These are phyloP conservation scores for Sugiyamaella qingdaonensis DNA, from an alignment of 805 yeast species.

Conservation along the genomic window DNA sequence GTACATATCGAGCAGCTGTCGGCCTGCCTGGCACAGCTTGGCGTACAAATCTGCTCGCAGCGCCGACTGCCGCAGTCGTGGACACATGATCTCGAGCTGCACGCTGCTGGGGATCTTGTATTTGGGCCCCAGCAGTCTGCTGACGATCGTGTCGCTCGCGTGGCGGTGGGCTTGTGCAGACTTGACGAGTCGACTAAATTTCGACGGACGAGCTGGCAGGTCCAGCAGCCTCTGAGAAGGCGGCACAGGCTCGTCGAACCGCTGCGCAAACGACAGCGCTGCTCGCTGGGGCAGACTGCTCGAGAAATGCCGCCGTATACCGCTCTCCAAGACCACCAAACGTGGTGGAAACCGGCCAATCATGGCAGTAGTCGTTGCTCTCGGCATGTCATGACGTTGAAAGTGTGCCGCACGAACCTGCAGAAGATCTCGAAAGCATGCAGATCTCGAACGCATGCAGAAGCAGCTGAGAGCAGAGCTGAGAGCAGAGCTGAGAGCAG, in stretches of 20 bases:
- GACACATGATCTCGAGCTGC: conserved; percentile 13
- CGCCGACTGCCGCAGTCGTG: conserved; percentile 7
- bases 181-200: neutral
- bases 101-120: conserved; percentile 6
- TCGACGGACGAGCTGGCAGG: neutral
- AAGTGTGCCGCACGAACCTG: neutral
- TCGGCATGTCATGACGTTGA: neutral
- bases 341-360: no score
- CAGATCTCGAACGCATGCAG: no score
- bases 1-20: neutral
- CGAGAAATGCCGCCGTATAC: no score
- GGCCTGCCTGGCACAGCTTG: conserved; percentile 6
- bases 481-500: no score
- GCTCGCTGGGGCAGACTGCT: no score
- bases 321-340: no score
- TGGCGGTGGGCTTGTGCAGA: neutral
- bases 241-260: no score
- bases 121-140: conserved; percentile 8
- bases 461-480: no score
- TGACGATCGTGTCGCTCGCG: conserved; percentile 6
- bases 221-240: neutral
- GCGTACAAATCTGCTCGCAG: neutral
- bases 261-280: no score
- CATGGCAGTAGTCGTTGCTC: no score
- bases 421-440: no score